Percentiles rank a stretch among this genome's conserved stretches.
phyloP scores from a whole-genome alignment of 106 monocot genomes.

The Dendrobium nobile region DNA sequence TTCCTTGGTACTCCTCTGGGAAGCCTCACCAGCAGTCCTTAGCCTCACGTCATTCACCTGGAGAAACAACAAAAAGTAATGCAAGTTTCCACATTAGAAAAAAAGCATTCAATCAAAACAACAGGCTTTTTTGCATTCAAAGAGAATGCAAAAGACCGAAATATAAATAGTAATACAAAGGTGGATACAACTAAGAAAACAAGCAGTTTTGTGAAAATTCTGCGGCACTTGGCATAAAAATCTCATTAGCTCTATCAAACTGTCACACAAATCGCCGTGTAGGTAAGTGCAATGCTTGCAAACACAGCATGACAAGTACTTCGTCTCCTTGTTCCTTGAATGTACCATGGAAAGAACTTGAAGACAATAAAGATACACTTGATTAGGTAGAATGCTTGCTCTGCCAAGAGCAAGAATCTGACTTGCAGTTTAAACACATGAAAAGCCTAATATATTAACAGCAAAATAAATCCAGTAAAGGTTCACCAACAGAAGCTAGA shows the following conservation, averaged over 20 bases:
- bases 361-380: not conserved
- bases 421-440: not conserved
- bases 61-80: constrained; percentile 1
- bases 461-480: not conserved
- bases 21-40: constrained; percentile 92
- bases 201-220: not conserved
- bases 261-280: not conserved
- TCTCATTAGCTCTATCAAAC: not conserved
- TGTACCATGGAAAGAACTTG: not conserved
- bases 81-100: not conserved
- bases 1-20: constrained; percentile 96
- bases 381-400: not conserved
- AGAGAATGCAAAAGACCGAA: not conserved
- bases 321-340: not conserved
- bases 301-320: not conserved
- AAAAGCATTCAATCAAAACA: not conserved
- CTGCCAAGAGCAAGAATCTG: not conserved
- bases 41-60: constrained; percentile 90
- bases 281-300: not conserved
- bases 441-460: not conserved
- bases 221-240: not conserved
- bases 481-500: not conserved
- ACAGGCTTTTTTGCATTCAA: not conserved
- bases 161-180: not conserved
- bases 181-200: not conserved